These are phyloP conservation scores for Phlebopus sp. DNA, from an alignment of 1,284 basidiomycete genomes.

Conservation along the genomic window DNA sequence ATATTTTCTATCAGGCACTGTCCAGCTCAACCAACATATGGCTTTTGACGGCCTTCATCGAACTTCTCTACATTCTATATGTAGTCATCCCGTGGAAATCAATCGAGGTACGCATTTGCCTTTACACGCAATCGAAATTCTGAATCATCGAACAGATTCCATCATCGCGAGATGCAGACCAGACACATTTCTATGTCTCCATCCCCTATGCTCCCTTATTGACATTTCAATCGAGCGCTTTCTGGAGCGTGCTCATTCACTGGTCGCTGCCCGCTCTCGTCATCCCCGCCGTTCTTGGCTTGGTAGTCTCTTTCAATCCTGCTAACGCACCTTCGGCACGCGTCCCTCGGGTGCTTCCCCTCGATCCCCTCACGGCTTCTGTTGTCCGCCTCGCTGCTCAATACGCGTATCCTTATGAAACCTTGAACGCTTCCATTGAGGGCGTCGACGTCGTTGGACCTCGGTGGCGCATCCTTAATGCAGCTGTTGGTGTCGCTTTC, in stretches of 20 bases:
- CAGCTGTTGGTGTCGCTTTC: constrained; percentile 53
- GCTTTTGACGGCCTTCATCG: constrained; percentile 43
- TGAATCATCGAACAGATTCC: constrained; percentile 18
- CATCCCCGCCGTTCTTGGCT: constrained; percentile 51
- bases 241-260: constrained; percentile 51
- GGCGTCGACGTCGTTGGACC: constrained; percentile 50
- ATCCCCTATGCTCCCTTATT: constrained; percentile 45
- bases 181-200: constrained; percentile 21
- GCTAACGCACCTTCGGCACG: constrained; percentile 27
- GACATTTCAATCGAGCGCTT: constrained; percentile 41
- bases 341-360: constrained; percentile 28
- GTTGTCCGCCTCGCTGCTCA: constrained; percentile 59
- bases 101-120: constrained; percentile 32
- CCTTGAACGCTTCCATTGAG: constrained; percentile 24
- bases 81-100: constrained; percentile 46
- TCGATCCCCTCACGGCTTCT: constrained; percentile 59
- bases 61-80: constrained; percentile 46
- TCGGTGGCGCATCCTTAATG: constrained; percentile 50
- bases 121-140: constrained; percentile 10
- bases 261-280: constrained; percentile 59
- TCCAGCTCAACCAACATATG: constrained; percentile 58
- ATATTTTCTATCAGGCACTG: constrained; percentile 39
- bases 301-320: constrained; percentile 58
- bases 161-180: constrained; percentile 9
- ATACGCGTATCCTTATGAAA: constrained; percentile 47